A percentile compares a stretch with the other conserved stretches of the same genome.
Evolutionary conservation across 2,329 filamentous ascomycete genomes (phyloP).

Genomic region (Septoria petroselini): DNA sequence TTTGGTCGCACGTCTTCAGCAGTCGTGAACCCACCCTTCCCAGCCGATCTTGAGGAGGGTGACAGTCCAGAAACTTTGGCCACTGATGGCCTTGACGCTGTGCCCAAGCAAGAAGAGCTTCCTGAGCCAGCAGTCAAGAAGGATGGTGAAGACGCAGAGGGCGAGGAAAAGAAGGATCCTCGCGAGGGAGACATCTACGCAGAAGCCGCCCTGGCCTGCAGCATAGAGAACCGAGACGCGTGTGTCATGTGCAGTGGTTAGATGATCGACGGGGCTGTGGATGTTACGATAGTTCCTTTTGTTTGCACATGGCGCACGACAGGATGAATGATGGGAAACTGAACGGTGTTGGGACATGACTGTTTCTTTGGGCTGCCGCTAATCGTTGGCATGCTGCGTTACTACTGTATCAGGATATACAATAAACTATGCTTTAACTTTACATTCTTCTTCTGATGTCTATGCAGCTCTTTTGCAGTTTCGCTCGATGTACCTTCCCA

Average conservation of each 20-base stretch:
- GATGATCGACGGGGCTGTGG: slow-evolving; percentile 10
- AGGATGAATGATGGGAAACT: slow-evolving; percentile 15
- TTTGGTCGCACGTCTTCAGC: slow-evolving; percentile 42
- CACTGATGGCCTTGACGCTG: slow-evolving; percentile 60
- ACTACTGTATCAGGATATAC: slow-evolving; percentile 25
- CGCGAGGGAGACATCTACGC: slow-evolving; percentile 93
- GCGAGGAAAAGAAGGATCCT: slow-evolving; percentile 65
- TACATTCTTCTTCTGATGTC: too few relatives aligned
- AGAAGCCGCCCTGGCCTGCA: slow-evolving; percentile 85
- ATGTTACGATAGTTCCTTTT: slow-evolving; percentile 18
- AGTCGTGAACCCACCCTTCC: slow-evolving; percentile 65
- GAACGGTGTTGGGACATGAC: slow-evolving; percentile 13
- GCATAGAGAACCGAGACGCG: slow-evolving; percentile 93
- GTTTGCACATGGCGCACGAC: slow-evolving; percentile 19
- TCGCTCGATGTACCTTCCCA: not conserved
- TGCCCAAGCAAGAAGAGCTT: slow-evolving; percentile 64
- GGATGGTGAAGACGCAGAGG: slow-evolving; percentile 69
- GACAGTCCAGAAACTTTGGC: slow-evolving; percentile 76
- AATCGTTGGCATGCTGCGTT: slow-evolving; percentile 27
- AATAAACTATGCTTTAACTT: slow-evolving; percentile 6
- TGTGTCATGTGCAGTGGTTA: slow-evolving; percentile 97
- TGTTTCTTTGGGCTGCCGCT: slow-evolving; percentile 24
- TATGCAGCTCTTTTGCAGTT: not conserved
- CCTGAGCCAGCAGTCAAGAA: slow-evolving; percentile 53
- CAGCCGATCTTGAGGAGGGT: slow-evolving; percentile 72